phyloP scores from a whole-genome alignment of 441 rosid species.

The Lepidium campestre region DNA sequence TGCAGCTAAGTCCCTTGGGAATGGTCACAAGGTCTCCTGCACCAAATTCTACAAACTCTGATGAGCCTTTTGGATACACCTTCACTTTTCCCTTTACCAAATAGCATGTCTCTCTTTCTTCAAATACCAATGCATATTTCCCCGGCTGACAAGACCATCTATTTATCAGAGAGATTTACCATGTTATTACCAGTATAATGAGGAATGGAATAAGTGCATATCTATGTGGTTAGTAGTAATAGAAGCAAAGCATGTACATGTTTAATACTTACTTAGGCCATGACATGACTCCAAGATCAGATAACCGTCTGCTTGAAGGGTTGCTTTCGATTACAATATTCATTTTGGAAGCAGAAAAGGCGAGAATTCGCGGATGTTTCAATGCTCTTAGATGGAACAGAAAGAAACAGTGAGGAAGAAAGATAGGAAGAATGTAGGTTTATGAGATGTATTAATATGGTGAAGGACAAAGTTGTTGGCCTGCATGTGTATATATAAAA shows the following conservation, averaged over 20 bases:
- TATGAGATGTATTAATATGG: slow-evolving; percentile 22
- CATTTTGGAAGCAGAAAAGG: slow-evolving; percentile 25
- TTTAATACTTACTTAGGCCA: slow-evolving; percentile 83
- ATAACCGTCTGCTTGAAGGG: slow-evolving; percentile 57
- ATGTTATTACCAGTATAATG: slow-evolving; percentile 5
- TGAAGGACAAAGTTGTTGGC: slow-evolving; percentile 24
- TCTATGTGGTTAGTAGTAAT: background rate
- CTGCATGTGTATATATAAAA: slow-evolving; percentile 23
- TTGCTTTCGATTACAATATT: slow-evolving; percentile 57
- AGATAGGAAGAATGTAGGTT: slow-evolving; percentile 20
- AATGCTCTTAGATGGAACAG: slow-evolving; percentile 14
- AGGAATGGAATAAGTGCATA: background rate
- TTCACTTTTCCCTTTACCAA: slow-evolving; percentile 81
- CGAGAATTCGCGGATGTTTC: background rate
- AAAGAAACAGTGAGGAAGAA: slow-evolving; percentile 2
- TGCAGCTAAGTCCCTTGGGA: slow-evolving; percentile 89
- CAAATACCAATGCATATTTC: slow-evolving; percentile 77
- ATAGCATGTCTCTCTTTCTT: slow-evolving; percentile 90
- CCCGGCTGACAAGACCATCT: slow-evolving; percentile 98
- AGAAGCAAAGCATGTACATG: slow-evolving; percentile 3
- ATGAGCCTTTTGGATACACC: slow-evolving; percentile 51
- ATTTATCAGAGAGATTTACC: slow-evolving; percentile 11
- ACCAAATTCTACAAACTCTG: slow-evolving; percentile 77
- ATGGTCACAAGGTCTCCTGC: slow-evolving; percentile 89
- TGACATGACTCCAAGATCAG: slow-evolving; percentile 76